phyloP scores from a whole-genome alignment of 805 yeast genomes.

The Candida khao-thaluensis region DNA sequence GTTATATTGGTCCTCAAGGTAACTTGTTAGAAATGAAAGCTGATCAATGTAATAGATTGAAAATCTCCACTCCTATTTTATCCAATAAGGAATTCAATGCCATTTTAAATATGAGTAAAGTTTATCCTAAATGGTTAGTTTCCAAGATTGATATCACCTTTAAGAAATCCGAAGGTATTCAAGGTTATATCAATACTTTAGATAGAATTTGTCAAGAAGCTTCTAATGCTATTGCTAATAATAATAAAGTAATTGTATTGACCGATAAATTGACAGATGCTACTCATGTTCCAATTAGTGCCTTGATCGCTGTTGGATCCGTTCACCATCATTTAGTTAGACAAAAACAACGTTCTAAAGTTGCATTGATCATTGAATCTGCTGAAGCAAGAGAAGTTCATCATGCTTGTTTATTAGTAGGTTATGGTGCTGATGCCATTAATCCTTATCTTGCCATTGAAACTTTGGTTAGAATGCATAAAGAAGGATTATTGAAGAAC shows the following conservation, averaged over 20 bases:
- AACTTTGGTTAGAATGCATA: slow-evolving; percentile 78
- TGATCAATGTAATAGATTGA: slow-evolving; percentile 84
- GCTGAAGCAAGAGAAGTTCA: slow-evolving; percentile 98
- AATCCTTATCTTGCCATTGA: slow-evolving; percentile 94
- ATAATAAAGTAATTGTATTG: slow-evolving; percentile 71
- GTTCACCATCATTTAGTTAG: slow-evolving; percentile 95
- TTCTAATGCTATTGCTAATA: slow-evolving; percentile 74
- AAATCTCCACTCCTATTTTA: slow-evolving; percentile 80
- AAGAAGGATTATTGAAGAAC: slow-evolving; percentile 66
- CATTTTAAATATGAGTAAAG: slow-evolving; percentile 64
- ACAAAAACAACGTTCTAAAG: slow-evolving; percentile 94
- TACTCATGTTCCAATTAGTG: slow-evolving; percentile 75
- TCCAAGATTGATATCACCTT: slow-evolving; percentile 86
- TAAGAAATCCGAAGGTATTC: slow-evolving; percentile 74
- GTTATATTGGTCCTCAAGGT: slow-evolving; percentile 98
- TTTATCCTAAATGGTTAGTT: slow-evolving; percentile 85
- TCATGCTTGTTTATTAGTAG: slow-evolving; percentile 89
- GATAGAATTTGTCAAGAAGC: slow-evolving; percentile 89
- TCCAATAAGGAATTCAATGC: slow-evolving; percentile 73
- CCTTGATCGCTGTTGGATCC: slow-evolving; percentile 92
- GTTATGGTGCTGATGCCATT: slow-evolving; percentile 96
- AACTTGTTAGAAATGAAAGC: slow-evolving; percentile 91
- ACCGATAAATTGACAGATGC: slow-evolving; percentile 65
- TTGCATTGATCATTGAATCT: slow-evolving; percentile 86
- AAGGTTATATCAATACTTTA: slow-evolving; percentile 80